Evolutionary conservation across 2,329 filamentous ascomycete species (phyloP).

Genomic region (Rosellinia necatrix): DNA sequence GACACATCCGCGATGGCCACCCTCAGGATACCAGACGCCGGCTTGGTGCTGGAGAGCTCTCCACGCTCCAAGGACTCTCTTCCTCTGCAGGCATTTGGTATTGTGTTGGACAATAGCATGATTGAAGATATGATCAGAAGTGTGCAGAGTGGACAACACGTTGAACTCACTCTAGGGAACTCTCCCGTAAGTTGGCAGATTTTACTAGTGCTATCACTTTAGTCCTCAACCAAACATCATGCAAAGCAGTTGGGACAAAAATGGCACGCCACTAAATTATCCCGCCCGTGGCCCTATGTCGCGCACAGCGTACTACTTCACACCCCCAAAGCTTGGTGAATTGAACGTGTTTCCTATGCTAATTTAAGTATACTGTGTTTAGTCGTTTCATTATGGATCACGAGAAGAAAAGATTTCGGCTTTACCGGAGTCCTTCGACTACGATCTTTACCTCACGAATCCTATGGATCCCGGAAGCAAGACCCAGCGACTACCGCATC

Average conservation of each 20-base stretch:
- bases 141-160: slow-evolving; percentile 59
- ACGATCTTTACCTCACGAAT: slow-evolving; percentile 62
- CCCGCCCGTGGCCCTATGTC: neutral
- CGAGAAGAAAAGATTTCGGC: slow-evolving; percentile 53
- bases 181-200: slow-evolving; percentile 60
- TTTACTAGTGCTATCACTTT: too few species aligned
- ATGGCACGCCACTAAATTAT: too few species aligned
- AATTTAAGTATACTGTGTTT: slow-evolving; percentile 21
- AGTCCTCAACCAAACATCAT: too few species aligned
- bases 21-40: slow-evolving; percentile 61
- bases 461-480: slow-evolving; percentile 52
- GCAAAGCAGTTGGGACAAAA: too few species aligned
- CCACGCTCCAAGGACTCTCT: slow-evolving; percentile 50
- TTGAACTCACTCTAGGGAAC: slow-evolving; percentile 62
- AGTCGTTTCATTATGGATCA: slow-evolving; percentile 61
- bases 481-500: slow-evolving; percentile 54
- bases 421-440: slow-evolving; percentile 51
- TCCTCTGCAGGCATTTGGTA: slow-evolving; percentile 60
- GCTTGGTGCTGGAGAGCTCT: slow-evolving; percentile 61
- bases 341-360: neutral
- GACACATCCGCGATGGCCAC: slow-evolving; percentile 51
- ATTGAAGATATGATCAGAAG: slow-evolving; percentile 67
- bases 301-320: neutral
- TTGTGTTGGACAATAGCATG: slow-evolving; percentile 61
- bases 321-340: neutral